Base-by-base conservation (phyloP, 352 stramenopile species). In the Phytopythium ostracodes region DNA sequence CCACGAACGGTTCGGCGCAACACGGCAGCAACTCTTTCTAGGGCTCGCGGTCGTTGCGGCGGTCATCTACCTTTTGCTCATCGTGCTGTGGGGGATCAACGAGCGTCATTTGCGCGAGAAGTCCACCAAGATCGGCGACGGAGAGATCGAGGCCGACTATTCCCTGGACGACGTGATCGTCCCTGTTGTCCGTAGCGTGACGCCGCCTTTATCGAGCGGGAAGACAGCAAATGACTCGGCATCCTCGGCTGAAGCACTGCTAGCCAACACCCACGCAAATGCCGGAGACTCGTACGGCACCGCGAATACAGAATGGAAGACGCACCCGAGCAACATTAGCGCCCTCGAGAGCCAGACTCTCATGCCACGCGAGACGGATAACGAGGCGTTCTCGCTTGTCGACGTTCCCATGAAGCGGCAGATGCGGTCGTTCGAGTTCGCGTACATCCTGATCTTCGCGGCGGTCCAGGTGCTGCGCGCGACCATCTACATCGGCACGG, bases 401-500 rank as follows among this genome's bases (percentile, higher is more conserved):
- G 84, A 92, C 40, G 71, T 88, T 36, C 56, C 70, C 0, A 70
- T 94, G 24, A 43, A 31, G 29, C 84, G 83, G 52, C 87, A 95
- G 68, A 70, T 94, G 25, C 69, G 66, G 29, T 90, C 83, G 54
- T 91, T 93, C 46, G 85, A 94, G 67, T 96, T 94, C 49, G 75
- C 58, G 6, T 96, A 80, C 58, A 81, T 96, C 27, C 65, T 91
- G 54, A 55, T 77, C 22, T 94, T 89, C 68, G 81, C 84, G 12
- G 69, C 75, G 12, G 61, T 92, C 8, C 85, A 96, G 44, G 79
- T 94, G 40, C 68, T 96, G 25, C 86, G 86, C 10, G 79, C 85
- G 3, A 94, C 77, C 15, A 68, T 93, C 29, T 96, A 92, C 70
- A 94, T 96, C 59, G 87, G 87, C 59, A 92, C 87, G 55, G 79